Evolutionary conservation across 2,329 filamentous ascomycete genomes (phyloP), one percentile per base, ranked within the genome.

Genomic region (Lachnum nothofagi): DNA sequence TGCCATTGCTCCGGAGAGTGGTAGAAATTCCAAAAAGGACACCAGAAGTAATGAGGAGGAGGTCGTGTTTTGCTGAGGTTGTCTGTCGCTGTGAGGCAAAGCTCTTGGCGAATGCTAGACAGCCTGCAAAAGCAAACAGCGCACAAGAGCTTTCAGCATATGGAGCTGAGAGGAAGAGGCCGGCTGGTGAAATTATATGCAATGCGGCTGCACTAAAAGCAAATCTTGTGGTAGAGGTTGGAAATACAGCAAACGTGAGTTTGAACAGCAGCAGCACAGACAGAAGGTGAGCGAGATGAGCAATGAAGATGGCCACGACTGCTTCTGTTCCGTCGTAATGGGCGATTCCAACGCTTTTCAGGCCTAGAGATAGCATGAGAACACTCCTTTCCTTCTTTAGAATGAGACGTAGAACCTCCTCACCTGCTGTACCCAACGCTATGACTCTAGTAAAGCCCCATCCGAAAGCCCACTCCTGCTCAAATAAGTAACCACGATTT

Each of bases 381-480:
- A n/a, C n/a, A n/a, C n/a, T n/a, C n/a, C n/a, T n/a, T n/a, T n/a
- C n/a, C n/a, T n/a, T n/a, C n/a, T n/a, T n/a, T n/a, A n/a, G 16
- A 39, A 33, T 20, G 35, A 39, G 39, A 25, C 25, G 22, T 16
- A 20, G 16, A 33, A 14, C 3, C 8, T 27, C 34, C 54, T 54
- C 42, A 65, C 63, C 54, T 23, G 50, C 38, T 17, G 59, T 56
- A 41, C 51, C 53, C 7, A 60, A 44, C 2, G 66, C 60, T 22
- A 77, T 67, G 5, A 73, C 44, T 45, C 63, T 63, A 9, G 73
- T 70, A 49, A 74, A 75, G 8, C 70, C 69, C 70, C 74, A 77
- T 31, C 83, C 84, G 69, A 91, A 93, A 0, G 88, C 88, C 87
- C 87, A 93, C 67, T 91, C 86, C 68, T 93, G 88, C 69, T 94